Conservation (phyloP, 306 rosid species). For the Herpetospermum pedunculosum region DNA sequence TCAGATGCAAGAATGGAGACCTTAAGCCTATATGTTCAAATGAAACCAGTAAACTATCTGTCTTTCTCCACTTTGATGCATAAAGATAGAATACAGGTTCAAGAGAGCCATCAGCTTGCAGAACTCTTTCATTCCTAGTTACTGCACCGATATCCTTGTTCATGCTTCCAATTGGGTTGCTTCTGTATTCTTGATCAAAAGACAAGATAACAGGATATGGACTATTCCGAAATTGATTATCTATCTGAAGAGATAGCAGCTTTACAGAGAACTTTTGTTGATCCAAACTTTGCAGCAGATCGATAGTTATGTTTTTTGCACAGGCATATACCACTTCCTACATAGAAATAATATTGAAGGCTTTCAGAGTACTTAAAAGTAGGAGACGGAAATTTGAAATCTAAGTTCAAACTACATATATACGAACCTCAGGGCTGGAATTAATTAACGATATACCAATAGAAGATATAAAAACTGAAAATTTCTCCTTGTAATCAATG, state of each 20-base stretch:
- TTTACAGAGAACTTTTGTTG: slow-evolving; percentile 58
- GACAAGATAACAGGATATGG: slow-evolving; percentile 89
- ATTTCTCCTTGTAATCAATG: slow-evolving; percentile 52
- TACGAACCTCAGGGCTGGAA: slow-evolving; percentile 59
- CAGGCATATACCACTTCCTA: slow-evolving; percentile 81
- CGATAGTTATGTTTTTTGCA: slow-evolving; percentile 45
- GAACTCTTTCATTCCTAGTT: slow-evolving; percentile 29
- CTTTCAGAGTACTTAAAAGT: neutral
- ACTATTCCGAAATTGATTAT: slow-evolving; percentile 79
- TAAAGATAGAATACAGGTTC: slow-evolving; percentile 59
- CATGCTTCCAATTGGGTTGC: slow-evolving; percentile 23
- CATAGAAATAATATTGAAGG: slow-evolving; percentile 12
- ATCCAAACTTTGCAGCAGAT: slow-evolving; percentile 73
- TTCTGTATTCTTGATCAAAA: slow-evolving; percentile 44
- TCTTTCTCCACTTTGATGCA: slow-evolving; percentile 90
- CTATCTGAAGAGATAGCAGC: slow-evolving; percentile 65
- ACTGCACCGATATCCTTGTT: slow-evolving; percentile 32
- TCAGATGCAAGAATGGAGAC: slow-evolving; percentile 26
- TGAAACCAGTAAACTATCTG: slow-evolving; percentile 70
- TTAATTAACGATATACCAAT: slow-evolving; percentile 74
- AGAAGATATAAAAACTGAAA: slow-evolving; percentile 51
- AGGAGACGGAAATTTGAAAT: neutral
- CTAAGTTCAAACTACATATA: slow-evolving; percentile 6
- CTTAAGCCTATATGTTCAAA: slow-evolving; percentile 80
- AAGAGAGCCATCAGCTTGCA: slow-evolving; percentile 31